Evolutionary conservation across 306 rosid genomes (phyloP), one percentile per base, ranked within the genome.

Genomic region (Vicia faba): DNA sequence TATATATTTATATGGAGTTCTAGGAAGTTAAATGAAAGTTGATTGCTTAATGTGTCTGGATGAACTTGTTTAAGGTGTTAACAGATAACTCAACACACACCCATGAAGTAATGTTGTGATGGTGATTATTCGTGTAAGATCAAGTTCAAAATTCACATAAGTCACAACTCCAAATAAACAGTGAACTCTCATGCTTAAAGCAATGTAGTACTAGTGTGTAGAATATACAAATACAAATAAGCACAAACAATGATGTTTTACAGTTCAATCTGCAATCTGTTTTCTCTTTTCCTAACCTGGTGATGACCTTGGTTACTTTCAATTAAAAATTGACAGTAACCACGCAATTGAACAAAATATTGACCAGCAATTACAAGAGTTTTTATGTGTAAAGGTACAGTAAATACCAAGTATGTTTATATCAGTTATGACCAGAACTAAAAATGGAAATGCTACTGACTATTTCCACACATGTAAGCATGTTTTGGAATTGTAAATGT

Each of bases 381-480:
- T 19, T 19, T 20, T 20, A 20, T 36, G 33, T 15, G 23, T 38
- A 62, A 15, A 7, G 43, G 39, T 29, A 18, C 31, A 62, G 35
- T 39, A 12, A 39, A 26, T 72, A 25, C 61, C 23, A 72, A 51
- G 28, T 16, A 62, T 31, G 8, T 31, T 38, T 39, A 16, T 49
- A 19, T 25, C 43, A 23, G 58, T 72, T 35, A 45, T 61, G 38
- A 46, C 14, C 23, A 12, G 1, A 65, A 44, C 43, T 18, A 18
- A 74, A 44, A 55, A 38, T 6, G 23, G 48, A 73, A 59, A 64
- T 62, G 11, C 45, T 29, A 44, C 45, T 13, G 64, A 15, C 12
- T 40, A 44, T 54, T 20, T 51, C 25, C 16, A 12, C 39, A 53
- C 9, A 33, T 35, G 16, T 53, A 31, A 55, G 26, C 59, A 19